phyloP scores from a whole-genome alignment of 495 filamentous ascomycete species.

The Cladorrhinum samala region DNA sequence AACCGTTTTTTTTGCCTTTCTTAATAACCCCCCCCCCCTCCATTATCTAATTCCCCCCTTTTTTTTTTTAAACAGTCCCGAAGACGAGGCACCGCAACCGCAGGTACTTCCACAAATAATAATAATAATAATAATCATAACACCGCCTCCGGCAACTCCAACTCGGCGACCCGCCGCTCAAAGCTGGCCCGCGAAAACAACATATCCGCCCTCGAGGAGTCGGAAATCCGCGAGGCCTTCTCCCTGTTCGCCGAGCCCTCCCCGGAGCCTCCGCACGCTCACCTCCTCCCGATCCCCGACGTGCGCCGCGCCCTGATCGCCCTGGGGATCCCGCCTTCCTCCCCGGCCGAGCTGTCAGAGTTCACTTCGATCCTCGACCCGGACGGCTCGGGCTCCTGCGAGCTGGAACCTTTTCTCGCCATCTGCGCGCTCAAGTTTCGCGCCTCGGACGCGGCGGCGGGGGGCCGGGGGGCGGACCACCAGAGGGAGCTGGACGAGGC shows the following conservation, averaged over 20 bases:
- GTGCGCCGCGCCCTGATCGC: constrained; percentile 82
- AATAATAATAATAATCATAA: neutral
- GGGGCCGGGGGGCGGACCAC: constrained; percentile 48
- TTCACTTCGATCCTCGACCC: constrained; percentile 78
- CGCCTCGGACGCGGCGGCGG: no score
- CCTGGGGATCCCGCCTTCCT: constrained; percentile 60
- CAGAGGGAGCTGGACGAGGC: constrained; percentile 69
- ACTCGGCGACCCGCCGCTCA: constrained; percentile 46
- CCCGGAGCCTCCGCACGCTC: constrained; percentile 56
- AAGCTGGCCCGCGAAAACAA: constrained; percentile 86
- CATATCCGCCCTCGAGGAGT: constrained; percentile 74
- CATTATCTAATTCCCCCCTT: no score
- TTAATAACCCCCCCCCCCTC: no score
- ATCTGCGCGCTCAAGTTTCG: constrained; percentile 80
- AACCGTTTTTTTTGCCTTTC: no score
- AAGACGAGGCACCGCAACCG: no score
- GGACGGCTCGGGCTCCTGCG: constrained; percentile 66
- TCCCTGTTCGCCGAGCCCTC: constrained; percentile 68
- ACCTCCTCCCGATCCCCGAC: constrained; percentile 68
- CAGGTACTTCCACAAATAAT: constrained; percentile 2
- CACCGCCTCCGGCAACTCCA: constrained; percentile 15
- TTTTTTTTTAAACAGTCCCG: no score
- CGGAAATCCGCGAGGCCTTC: constrained; percentile 87
- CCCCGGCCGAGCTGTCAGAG: constrained; percentile 59
- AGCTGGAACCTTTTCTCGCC: constrained; percentile 70